Evolutionary conservation across 345 rosid species (phyloP).

Genomic region (Conringia planisiliqua): DNA sequence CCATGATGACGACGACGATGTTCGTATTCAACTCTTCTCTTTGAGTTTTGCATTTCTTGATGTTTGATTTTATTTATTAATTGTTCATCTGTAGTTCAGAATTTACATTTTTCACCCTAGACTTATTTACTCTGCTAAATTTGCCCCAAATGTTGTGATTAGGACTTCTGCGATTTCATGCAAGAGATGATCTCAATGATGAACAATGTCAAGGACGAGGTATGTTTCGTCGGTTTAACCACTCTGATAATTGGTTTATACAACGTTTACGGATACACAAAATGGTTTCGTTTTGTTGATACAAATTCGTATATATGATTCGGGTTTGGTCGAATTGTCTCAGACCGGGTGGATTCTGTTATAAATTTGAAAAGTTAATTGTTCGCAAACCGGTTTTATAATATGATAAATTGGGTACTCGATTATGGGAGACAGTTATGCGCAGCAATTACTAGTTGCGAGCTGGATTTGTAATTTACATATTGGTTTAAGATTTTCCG

Average conservation of each 20-base stretch:
- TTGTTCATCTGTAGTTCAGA: too few relatives aligned
- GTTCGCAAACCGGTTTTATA: neutral
- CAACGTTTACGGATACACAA: neutral
- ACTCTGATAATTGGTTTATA: neutral
- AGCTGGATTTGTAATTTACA: neutral
- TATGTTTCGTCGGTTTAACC: slow-evolving; percentile 17
- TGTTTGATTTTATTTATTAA: neutral
- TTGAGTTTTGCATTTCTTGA: neutral
- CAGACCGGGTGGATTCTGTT: neutral
- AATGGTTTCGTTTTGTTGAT: neutral
- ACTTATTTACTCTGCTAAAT: neutral
- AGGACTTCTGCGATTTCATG: slow-evolving; percentile 87
- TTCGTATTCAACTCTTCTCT: slow-evolving; percentile 22
- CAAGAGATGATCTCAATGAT: slow-evolving; percentile 93
- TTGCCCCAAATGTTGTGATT: slow-evolving; percentile 6
- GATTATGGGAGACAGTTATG: neutral
- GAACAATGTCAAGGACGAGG: slow-evolving; percentile 84
- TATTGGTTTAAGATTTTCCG: too few relatives aligned
- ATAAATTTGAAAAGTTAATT: neutral
- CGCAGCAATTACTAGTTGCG: neutral
- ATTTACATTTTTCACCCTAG: neutral
- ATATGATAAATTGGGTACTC: neutral
- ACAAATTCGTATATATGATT: neutral
- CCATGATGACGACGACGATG: slow-evolving; percentile 76
- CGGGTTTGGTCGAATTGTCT: neutral